phyloP scores from a whole-genome alignment of 306 rosid genomes.

The Acacia acuminata region DNA sequence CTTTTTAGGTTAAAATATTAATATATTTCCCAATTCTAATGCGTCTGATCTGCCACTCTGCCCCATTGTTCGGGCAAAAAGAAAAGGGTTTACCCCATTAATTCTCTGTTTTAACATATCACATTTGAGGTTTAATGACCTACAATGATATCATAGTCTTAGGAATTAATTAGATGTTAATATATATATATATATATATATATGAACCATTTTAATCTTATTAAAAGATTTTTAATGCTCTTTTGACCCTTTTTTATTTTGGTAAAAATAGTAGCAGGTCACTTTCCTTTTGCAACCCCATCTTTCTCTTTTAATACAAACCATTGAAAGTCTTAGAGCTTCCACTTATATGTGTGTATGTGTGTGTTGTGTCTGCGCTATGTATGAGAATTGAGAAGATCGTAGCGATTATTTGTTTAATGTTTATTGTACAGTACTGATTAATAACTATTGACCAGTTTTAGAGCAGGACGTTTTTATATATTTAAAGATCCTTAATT shows the following conservation, averaged over 20 bases:
- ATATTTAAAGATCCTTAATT: not conserved
- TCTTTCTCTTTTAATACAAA: not conserved
- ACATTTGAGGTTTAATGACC: not conserved
- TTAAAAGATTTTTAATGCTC: not conserved
- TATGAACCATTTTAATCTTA: not conserved
- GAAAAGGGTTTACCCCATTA: not conserved
- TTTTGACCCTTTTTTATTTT: not conserved
- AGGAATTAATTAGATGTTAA: too few relatives aligned
- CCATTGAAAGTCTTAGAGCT: not conserved
- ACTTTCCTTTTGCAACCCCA: not conserved
- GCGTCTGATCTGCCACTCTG: too few relatives aligned
- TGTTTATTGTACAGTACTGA: not conserved
- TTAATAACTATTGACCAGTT: not conserved
- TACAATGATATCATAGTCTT: not conserved
- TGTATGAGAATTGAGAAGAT: too few relatives aligned
- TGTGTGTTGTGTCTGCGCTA: too few relatives aligned
- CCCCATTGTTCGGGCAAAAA: too few relatives aligned
- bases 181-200: too few relatives aligned
- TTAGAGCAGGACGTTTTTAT: not conserved
- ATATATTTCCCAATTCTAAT: too few relatives aligned
- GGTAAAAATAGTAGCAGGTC: not conserved
- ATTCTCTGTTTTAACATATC: not conserved
- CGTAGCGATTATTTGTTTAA: too few relatives aligned
- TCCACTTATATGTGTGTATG: too few relatives aligned
- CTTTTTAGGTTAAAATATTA: too few relatives aligned